Evolutionary conservation across 768 basidiomycete genomes (phyloP).

Genomic region (Rubroboletus satanas): DNA sequence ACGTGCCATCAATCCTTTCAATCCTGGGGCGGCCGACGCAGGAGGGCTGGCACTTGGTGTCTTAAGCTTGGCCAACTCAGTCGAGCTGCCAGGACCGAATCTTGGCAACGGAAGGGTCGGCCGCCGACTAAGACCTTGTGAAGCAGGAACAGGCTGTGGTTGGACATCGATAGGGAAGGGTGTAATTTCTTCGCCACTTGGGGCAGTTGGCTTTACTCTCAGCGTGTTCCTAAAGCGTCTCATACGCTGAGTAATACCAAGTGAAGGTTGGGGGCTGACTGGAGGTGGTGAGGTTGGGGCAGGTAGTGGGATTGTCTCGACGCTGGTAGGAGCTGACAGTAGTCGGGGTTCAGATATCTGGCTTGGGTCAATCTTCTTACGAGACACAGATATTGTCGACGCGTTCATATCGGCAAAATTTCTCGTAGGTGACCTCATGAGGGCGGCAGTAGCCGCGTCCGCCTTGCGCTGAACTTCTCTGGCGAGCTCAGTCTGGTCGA

Average conservation of each 20-base stretch:
- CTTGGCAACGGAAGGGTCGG: constrained; percentile 48
- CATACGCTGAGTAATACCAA: constrained; percentile 65
- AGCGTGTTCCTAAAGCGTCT: constrained; percentile 68
- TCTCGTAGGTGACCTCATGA: constrained; percentile 47
- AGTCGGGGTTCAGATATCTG: constrained; percentile 66
- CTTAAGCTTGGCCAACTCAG: constrained; percentile 53
- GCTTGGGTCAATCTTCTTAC: constrained; percentile 56
- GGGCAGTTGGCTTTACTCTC: constrained; percentile 47
- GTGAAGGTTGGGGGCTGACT: constrained; percentile 37
- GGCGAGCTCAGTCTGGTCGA: constrained; percentile 54
- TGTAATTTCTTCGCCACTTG: constrained; percentile 49
- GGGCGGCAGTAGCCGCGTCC: constrained; percentile 60
- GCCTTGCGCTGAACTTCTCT: constrained; percentile 65
- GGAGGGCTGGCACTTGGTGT: constrained; percentile 58
- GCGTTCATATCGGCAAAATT: constrained; percentile 41
- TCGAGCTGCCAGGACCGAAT: constrained; percentile 34
- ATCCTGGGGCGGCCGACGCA: constrained; percentile 65
- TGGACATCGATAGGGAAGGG: constrained; percentile 42
- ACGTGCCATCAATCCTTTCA: constrained; percentile 79
- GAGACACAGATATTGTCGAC: constrained; percentile 40
- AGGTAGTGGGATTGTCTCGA: constrained; percentile 63
- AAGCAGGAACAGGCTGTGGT: constrained; percentile 26
- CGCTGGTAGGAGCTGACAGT: constrained; percentile 63
- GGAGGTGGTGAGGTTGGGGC: constrained; percentile 31
- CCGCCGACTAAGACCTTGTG: constrained; percentile 42